Conservation (phyloP, 257 asterid species). For the Nicotiana attenuata region DNA sequence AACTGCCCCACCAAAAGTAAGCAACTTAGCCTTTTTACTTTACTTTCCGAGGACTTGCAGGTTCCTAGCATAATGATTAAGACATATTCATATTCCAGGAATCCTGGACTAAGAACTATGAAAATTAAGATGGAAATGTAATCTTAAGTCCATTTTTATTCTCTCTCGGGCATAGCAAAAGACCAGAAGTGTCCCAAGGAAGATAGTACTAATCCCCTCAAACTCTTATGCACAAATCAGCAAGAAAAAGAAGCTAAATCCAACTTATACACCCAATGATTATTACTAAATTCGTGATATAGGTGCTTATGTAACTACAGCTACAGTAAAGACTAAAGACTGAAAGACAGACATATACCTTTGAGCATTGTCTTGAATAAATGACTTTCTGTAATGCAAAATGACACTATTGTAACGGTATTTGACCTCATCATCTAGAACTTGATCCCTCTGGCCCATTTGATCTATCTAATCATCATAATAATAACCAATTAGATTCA, state of each 20-base stretch:
- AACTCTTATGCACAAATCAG: not conserved
- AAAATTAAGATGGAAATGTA: not conserved
- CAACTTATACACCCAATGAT: not conserved
- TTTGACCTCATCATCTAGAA: conserved; percentile 82
- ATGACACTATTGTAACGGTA: conserved; percentile 84
- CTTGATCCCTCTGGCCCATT: conserved; percentile 80
- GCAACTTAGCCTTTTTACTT: not conserved
- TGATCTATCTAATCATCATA: conserved; percentile 65
- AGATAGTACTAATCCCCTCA: not conserved
- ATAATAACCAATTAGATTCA: not conserved
- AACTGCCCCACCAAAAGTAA: not conserved
- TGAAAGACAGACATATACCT: conserved; percentile 42
- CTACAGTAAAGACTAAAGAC: not conserved
- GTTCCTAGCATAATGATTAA: conserved; percentile 2
- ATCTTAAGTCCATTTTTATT: not conserved
- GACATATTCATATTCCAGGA: not conserved
- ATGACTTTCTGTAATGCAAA: conserved; percentile 89
- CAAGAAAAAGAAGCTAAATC: not conserved
- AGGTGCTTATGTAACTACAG: conserved; percentile 1
- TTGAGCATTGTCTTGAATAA: conserved; percentile 96
- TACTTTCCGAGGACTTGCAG: not conserved
- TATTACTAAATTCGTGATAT: not conserved
- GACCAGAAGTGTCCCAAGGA: not conserved
- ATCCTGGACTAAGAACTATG: not conserved
- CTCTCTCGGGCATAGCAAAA: not conserved